Base-by-base conservation (phyloP, 331 rosid species). In the Quercus lobata region DNA sequence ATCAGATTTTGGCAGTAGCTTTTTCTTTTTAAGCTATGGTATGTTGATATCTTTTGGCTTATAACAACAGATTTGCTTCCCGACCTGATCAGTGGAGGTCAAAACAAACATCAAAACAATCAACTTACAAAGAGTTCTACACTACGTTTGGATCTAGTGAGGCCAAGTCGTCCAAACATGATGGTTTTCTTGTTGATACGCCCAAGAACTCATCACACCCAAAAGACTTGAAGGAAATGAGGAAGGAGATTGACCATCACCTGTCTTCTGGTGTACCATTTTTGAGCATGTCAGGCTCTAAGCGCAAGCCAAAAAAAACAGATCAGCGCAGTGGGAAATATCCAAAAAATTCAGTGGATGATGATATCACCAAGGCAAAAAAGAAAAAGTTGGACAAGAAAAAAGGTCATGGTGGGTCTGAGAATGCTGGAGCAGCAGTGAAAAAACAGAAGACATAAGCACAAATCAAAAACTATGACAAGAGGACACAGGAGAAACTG, bases 61-160 rank as follows among this genome's bases (percentile, higher is more conserved):
- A 30, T 61, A 5, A 44, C 41, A 16, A 80, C 90, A 94, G 97
- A 75, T 95, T 82, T 88, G 90, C 92, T 80, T 72, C 89, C 69
- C 85, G 79, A 81, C 97, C 98, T 80, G 96, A 91, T 71, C 94
- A 87, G 77, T 95, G 99, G 99, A 91, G 92, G 91, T 89, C 96
- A 75, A 91, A 77, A 82, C 97, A 90, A 83, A 84, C 83, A 81
- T 91, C 97, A 32, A 92, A 90, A 83, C 94, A 90, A 83, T 84
- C 97, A 62, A 82, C 94, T 71, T 84, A 90, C 71, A 80, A 86
- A 56, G 99, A 93, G 56, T 95, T 89, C 78, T 77, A 81, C 35
- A 84, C 85, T 72, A 86, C 88, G n/a, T 91, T 95, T 84, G 97
- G 92, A 72, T 87, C 93, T 46, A 76, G 81, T 37, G 91, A 85